A percentile compares a stretch with the other conserved stretches of the same genome.
Evolutionary conservation across 2,329 filamentous ascomycete genomes (phyloP).

Genomic region (Cytospora mali): DNA sequence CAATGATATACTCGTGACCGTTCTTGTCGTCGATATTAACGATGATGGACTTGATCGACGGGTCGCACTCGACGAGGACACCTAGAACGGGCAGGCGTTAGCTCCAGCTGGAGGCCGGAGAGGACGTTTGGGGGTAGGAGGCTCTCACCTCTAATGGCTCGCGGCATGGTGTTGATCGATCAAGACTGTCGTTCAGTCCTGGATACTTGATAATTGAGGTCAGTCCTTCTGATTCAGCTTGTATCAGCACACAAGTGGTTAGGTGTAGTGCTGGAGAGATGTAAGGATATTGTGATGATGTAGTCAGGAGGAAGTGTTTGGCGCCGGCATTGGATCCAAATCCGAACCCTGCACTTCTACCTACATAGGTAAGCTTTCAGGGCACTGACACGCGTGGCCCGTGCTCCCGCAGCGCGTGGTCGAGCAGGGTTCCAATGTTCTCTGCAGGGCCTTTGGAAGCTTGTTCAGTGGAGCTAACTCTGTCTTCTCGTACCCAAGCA

Average conservation of each 20-base stretch:
- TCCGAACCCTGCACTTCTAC: background rate
- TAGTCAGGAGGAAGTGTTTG: background rate
- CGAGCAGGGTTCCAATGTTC: constrained; percentile 3
- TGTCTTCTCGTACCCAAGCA: background rate
- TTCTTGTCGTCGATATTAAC: constrained; percentile 74
- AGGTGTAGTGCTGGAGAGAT: background rate
- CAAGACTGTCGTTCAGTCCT: background rate
- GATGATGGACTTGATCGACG: constrained; percentile 86
- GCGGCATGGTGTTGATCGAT: constrained; percentile 50
- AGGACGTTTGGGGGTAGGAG: background rate
- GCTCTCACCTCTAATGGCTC: constrained; percentile 56
- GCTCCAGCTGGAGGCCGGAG: constrained; percentile 1
- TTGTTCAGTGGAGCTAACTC: constrained; percentile 22
- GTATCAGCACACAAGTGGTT: background rate
- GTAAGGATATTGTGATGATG: background rate
- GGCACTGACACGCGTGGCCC: constrained; percentile 2
- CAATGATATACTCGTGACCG: constrained; percentile 74
- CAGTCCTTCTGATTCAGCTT: background rate
- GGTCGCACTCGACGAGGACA: constrained; percentile 78
- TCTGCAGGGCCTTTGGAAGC: constrained; percentile 5
- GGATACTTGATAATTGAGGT: background rate
- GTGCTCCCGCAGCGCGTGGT: background rate
- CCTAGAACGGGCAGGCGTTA: constrained; percentile 46
- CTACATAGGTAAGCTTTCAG: background rate
- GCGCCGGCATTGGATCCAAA: background rate